phyloP scores from a whole-genome alignment of 2,329 filamentous ascomycete species.

The Claviceps fusiformis region DNA sequence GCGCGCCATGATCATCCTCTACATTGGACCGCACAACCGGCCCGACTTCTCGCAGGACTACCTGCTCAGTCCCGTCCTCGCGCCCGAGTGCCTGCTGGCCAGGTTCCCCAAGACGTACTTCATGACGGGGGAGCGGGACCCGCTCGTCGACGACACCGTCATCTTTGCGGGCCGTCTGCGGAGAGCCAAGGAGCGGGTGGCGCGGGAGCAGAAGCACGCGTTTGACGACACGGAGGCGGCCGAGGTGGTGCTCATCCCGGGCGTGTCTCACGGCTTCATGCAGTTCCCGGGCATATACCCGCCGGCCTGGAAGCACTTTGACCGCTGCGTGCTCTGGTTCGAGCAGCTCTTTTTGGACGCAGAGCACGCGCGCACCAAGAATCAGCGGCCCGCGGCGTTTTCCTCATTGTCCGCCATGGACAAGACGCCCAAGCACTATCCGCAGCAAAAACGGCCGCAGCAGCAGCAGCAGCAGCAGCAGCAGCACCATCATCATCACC shows the following conservation, averaged over 20 bases:
- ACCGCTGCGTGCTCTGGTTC: conserved; percentile 69
- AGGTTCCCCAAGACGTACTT: conserved; percentile 93
- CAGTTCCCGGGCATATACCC: conserved; percentile 84
- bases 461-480: conserved; percentile 12
- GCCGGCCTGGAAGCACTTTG: conserved; percentile 79
- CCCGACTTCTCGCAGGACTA: conserved; percentile 90
- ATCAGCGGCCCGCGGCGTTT: conserved; percentile 1
- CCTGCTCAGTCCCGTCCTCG: conserved; percentile 76
- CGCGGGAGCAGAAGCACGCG: conserved; percentile 7
- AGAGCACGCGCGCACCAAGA: conserved; percentile 23
- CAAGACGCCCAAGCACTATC: neutral
- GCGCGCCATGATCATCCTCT: conserved; percentile 96
- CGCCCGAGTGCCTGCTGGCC: conserved; percentile 69
- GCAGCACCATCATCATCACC: conserved; percentile 14
- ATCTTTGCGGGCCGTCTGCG: conserved; percentile 87
- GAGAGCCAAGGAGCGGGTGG: conserved; percentile 52
- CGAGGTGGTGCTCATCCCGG: conserved; percentile 74
- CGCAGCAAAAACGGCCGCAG: conserved; percentile 11
- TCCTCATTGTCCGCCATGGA: neutral
- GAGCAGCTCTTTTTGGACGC: conserved; percentile 54
- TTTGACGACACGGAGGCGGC: conserved; percentile 30
- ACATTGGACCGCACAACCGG: conserved; percentile 84
- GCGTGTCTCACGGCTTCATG: conserved; percentile 85
- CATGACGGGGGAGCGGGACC: conserved; percentile 87
- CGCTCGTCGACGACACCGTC: conserved; percentile 89